phyloP scores from a whole-genome alignment of 352 stramenopile genomes.

The Globisporangium alternatum region DNA sequence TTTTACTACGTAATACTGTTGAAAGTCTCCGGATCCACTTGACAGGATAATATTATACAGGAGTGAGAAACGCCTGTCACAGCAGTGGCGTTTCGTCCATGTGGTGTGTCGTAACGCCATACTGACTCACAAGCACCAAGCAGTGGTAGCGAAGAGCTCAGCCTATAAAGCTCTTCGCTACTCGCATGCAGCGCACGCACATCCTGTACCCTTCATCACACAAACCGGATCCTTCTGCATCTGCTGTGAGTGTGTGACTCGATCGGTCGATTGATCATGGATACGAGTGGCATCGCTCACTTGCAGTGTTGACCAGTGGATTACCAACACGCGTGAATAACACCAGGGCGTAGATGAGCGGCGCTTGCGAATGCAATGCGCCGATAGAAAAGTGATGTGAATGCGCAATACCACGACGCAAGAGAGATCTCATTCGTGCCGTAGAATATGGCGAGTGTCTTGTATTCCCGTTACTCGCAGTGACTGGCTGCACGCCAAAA shows the following conservation, averaged over 20 bases:
- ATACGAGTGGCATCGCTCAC: not conserved
- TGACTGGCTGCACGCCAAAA: too few relatives aligned
- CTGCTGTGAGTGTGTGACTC: not conserved
- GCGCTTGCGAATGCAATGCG: not conserved
- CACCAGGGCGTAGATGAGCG: not conserved
- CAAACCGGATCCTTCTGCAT: not conserved
- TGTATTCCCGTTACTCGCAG: too few relatives aligned
- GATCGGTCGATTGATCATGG: not conserved
- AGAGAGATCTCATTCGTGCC: too few relatives aligned
- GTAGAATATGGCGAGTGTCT: too few relatives aligned
- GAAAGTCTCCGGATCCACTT: not conserved
- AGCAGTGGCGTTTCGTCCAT: not conserved
- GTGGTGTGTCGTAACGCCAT: not conserved
- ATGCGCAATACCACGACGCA: too few relatives aligned
- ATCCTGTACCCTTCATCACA: too few relatives aligned
- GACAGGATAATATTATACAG: not conserved
- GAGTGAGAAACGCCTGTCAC: constrained; percentile 9
- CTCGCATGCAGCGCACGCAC: too few relatives aligned
- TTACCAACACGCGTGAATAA: not conserved
- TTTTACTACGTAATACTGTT: not conserved
- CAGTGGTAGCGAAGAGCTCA: not conserved
- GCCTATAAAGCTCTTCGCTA: not conserved
- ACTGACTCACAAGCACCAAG: not conserved
- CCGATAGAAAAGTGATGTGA: too few relatives aligned
- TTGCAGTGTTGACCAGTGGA: not conserved